These are phyloP conservation scores for Aspergillus thermomutatus DNA, from an alignment of 2,329 filamentous ascomycete genomes.

Conservation along the genomic window DNA sequence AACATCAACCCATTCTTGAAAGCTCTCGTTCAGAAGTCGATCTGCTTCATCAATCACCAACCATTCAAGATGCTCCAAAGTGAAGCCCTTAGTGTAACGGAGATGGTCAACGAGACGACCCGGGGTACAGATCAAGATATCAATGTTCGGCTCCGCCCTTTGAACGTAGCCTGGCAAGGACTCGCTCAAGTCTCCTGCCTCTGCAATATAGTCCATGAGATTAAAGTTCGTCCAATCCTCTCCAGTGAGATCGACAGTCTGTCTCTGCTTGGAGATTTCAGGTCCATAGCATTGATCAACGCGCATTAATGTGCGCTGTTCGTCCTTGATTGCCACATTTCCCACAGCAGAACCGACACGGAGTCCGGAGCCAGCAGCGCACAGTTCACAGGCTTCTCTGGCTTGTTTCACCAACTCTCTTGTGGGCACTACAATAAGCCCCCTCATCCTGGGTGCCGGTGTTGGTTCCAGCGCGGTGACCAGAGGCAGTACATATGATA, in stretches of 20 bases:
- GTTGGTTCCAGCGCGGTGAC: slow-evolving; percentile 69
- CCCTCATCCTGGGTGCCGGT: slow-evolving; percentile 65
- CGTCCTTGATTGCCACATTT: slow-evolving; percentile 67
- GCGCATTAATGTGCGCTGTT: slow-evolving; percentile 61
- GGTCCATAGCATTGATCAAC: slow-evolving; percentile 68
- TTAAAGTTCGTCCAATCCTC: slow-evolving; percentile 48
- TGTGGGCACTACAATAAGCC: slow-evolving; percentile 84
- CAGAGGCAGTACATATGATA: slow-evolving; percentile 86
- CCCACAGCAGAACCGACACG: slow-evolving; percentile 81
- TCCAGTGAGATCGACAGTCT: slow-evolving; percentile 41
- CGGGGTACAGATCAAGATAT: slow-evolving; percentile 87
- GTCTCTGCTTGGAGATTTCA: slow-evolving; percentile 49
- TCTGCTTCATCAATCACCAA: slow-evolving; percentile 92
- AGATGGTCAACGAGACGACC: slow-evolving; percentile 90
- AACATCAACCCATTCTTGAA: slow-evolving; percentile 81
- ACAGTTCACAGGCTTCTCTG: slow-evolving; percentile 71
- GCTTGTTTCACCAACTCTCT: slow-evolving; percentile 87
- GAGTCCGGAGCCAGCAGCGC: slow-evolving; percentile 66
- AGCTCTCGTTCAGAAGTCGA: slow-evolving; percentile 84
- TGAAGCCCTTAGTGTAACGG: slow-evolving; percentile 77
- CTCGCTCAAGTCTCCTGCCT: slow-evolving; percentile 37
- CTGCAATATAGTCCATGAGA: slow-evolving; percentile 44
- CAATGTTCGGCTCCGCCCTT: slow-evolving; percentile 69
- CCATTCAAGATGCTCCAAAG: slow-evolving; percentile 75
- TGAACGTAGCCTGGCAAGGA: slow-evolving; percentile 60